phyloP scores from a whole-genome alignment of 202 grass and related monocot species.

The Zoysia matrella region DNA sequence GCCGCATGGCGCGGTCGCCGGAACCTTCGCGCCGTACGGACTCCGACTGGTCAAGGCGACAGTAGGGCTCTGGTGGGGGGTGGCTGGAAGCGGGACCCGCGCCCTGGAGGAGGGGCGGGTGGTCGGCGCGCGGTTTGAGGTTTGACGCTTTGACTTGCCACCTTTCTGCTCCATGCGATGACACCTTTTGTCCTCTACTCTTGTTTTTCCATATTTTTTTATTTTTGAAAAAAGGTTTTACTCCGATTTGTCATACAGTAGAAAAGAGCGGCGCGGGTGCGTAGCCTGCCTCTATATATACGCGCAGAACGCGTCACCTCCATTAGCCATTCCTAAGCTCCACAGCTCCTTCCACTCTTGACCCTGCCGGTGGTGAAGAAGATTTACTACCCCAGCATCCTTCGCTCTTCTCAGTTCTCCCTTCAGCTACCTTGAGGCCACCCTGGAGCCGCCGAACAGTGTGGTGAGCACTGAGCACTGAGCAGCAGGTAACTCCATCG shows the following conservation, averaged over 20 bases:
- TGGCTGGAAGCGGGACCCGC: background rate
- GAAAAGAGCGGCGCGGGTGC: too few species aligned
- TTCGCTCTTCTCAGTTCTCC: too few species aligned
- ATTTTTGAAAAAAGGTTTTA: background rate
- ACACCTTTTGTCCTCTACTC: background rate
- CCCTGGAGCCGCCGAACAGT: too few species aligned
- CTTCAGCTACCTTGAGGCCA: too few species aligned
- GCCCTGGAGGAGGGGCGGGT: background rate
- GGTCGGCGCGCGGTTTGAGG: background rate
- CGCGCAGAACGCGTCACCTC: background rate
- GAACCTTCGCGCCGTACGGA: background rate
- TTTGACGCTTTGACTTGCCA: conserved; percentile 32
- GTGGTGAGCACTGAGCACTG: too few species aligned
- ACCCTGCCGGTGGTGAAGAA: too few species aligned
- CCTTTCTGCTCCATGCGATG: conserved; percentile 2
- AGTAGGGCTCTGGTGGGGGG: background rate
- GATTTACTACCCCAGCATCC: too few species aligned
- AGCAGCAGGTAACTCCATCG: too few species aligned
- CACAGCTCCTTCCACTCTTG: background rate
- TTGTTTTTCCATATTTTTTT: background rate
- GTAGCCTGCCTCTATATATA: conserved; percentile 38
- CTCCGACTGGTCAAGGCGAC: background rate
- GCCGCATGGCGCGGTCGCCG: background rate
- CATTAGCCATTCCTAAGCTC: background rate
- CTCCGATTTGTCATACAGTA: too few species aligned